Evolutionary conservation across 2,329 filamentous ascomycete genomes (phyloP).

Genomic region (Beauveria caledonica): DNA sequence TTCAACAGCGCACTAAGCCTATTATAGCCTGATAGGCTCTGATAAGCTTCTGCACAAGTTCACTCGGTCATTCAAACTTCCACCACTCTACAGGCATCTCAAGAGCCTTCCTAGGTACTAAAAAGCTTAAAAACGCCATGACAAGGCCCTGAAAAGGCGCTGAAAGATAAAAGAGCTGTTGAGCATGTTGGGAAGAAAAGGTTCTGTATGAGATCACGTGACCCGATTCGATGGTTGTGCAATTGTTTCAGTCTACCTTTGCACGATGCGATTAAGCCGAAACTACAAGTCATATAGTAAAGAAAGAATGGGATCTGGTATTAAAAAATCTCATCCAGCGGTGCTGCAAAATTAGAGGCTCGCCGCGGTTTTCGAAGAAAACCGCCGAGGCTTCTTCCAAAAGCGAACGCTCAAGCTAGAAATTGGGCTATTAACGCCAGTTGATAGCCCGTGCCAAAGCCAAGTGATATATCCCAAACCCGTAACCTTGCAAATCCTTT

Average conservation of each 20-base stretch:
- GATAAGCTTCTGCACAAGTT: no score
- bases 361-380: not conserved
- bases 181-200: not conserved
- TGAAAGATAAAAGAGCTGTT: no score
- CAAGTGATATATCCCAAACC: slow-evolving; percentile 22
- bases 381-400: not conserved
- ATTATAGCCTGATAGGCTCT: no score
- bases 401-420: slow-evolving; percentile 15
- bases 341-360: not conserved
- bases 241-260: not conserved
- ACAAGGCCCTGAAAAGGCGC: no score
- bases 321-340: slow-evolving; percentile 1
- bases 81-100: no score
- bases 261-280: not conserved
- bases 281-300: not conserved
- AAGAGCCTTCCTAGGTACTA: no score
- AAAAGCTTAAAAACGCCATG: no score
- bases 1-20: no score
- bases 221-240: not conserved
- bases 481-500: slow-evolving; percentile 17
- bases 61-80: no score
- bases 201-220: slow-evolving; percentile 7
- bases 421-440: slow-evolving; percentile 22
- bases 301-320: not conserved
- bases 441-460: slow-evolving; percentile 16